These are phyloP conservation scores for Aleurites moluccanus DNA, from an alignment of 441 rosid genomes.

Conservation along the genomic window DNA sequence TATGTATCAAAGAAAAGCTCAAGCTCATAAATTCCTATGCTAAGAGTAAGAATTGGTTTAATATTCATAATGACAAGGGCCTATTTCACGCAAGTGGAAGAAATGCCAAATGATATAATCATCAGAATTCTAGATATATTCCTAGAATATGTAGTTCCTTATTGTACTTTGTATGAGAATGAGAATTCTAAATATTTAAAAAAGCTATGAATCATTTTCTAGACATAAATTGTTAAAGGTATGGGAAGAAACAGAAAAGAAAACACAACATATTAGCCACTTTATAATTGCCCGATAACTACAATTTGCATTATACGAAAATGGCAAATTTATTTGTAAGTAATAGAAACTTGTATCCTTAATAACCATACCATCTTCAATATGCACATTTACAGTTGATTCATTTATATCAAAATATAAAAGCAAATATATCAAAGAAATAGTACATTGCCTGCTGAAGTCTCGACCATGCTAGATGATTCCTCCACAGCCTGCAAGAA, in stretches of 20 bases:
- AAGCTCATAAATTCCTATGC: neutral
- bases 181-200: neutral
- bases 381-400: neutral
- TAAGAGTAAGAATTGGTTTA: neutral
- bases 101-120: neutral
- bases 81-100: neutral
- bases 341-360: neutral
- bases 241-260: neutral
- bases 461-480: slow-evolving; percentile 71
- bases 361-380: neutral
- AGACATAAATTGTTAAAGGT: neutral
- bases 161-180: neutral
- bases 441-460: slow-evolving; percentile 89
- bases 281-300: neutral
- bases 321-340: neutral
- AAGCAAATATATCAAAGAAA: slow-evolving; percentile 30
- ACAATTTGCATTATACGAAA: neutral
- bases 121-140: slow-evolving; percentile 9
- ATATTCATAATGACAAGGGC: neutral
- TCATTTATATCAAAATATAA: slow-evolving; percentile 10
- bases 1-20: no score
- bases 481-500: slow-evolving; percentile 82
- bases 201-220: neutral
- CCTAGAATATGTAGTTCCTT: neutral
- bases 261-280: neutral